Evolutionary conservation across 441 rosid species (phyloP).

Genomic region (Flueggea neowawraea): DNA sequence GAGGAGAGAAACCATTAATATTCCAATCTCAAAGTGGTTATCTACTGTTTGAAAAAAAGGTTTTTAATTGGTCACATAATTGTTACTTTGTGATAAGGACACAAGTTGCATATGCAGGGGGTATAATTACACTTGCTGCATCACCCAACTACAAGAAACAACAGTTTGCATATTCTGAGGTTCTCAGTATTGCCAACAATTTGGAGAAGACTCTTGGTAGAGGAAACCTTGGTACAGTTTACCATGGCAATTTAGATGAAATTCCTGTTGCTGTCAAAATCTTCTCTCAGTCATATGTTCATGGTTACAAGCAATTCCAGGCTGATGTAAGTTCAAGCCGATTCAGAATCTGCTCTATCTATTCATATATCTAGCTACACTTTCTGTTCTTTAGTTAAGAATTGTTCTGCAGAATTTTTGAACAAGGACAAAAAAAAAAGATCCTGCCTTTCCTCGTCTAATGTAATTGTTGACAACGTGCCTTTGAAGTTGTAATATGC

Average conservation of each 20-base stretch:
- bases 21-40: slow-evolving; percentile 11
- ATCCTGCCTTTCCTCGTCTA: too few species aligned
- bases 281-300: slow-evolving; percentile 26
- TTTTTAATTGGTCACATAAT: too few species aligned
- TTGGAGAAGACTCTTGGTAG: slow-evolving; percentile 27
- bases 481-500: too few species aligned
- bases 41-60: background rate
- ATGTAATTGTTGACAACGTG: too few species aligned
- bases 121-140: too few species aligned
- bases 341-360: background rate
- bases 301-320: slow-evolving; percentile 32
- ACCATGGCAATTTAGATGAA: slow-evolving; percentile 23
- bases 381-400: too few species aligned
- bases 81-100: background rate
- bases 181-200: slow-evolving; percentile 29
- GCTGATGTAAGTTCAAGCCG: slow-evolving; percentile 17
- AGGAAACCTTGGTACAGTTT: slow-evolving; percentile 39
- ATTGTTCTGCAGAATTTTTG: too few species aligned
- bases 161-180: slow-evolving; percentile 27
- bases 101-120: slow-evolving; percentile 1
- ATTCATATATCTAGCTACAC: background rate
- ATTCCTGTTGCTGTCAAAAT: slow-evolving; percentile 39
- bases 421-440: too few species aligned
- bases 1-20: too few species aligned
- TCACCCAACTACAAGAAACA: slow-evolving; percentile 1